Percentiles rank a stretch among this genome's conserved stretches.
phyloP scores from a whole-genome alignment of 2,329 filamentous ascomycete species.

The Fusarium robinianum region DNA sequence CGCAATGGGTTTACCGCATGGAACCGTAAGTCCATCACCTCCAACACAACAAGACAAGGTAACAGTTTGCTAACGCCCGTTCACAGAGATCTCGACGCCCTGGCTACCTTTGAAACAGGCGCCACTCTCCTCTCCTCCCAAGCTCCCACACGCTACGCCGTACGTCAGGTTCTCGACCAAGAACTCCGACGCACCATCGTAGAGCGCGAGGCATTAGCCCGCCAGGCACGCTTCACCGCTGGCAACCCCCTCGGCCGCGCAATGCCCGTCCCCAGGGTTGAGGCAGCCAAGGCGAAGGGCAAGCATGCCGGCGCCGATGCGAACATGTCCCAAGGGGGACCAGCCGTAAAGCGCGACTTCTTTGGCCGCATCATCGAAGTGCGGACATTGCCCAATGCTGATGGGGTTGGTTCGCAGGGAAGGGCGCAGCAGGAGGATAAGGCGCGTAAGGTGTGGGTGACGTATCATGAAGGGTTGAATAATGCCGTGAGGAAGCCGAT shows the following conservation, averaged over 20 bases:
- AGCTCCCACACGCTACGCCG: slow-evolving; percentile 83
- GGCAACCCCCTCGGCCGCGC: slow-evolving; percentile 41
- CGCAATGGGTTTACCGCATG: slow-evolving; percentile 87
- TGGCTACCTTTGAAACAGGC: slow-evolving; percentile 75
- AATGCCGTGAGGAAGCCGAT: slow-evolving; percentile 92
- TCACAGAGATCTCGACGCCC: slow-evolving; percentile 70
- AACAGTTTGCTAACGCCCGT: slow-evolving; percentile 13
- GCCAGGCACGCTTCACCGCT: slow-evolving; percentile 67
- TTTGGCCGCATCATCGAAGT: slow-evolving; percentile 74
- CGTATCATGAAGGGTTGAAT: slow-evolving; percentile 86
- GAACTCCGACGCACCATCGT: slow-evolving; percentile 78
- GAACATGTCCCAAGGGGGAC: slow-evolving; percentile 39
- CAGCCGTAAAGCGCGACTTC: slow-evolving; percentile 74
- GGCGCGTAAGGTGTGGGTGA: slow-evolving; percentile 76
- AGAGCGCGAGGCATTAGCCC: slow-evolving; percentile 66
- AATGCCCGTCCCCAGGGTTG: slow-evolving; percentile 44
- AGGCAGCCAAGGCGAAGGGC: slow-evolving; percentile 40
- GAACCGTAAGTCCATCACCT: slow-evolving; percentile 71
- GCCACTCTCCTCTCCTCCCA: slow-evolving; percentile 61
- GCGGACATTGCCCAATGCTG: slow-evolving; percentile 45
- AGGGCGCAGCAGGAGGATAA: slow-evolving; percentile 45
- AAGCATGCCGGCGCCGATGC: slow-evolving; percentile 41
- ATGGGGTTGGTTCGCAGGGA: slow-evolving; percentile 44
- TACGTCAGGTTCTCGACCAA: slow-evolving; percentile 90
- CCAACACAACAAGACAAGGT: not conserved